A percentile compares a stretch with the other conserved stretches of the same genome.
phyloP scores from a whole-genome alignment of 2,329 filamentous ascomycete genomes.

The Cladosporium sp. region DNA sequence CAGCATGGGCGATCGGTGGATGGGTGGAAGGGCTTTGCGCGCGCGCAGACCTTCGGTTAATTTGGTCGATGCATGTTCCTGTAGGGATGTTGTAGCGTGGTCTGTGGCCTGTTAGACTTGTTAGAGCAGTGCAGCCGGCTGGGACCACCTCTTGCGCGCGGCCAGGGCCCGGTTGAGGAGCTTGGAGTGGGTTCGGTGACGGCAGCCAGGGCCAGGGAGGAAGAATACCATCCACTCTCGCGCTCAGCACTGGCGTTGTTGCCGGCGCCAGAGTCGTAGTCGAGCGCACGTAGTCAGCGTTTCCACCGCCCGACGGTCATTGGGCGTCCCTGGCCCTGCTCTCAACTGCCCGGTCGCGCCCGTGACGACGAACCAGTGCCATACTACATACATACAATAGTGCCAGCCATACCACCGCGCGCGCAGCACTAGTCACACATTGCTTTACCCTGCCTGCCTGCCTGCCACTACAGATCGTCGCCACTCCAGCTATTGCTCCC shows the following conservation, averaged over 20 bases:
- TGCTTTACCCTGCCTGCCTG: background rate
- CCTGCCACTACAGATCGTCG: background rate
- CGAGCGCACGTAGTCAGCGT: slow-evolving; percentile 15
- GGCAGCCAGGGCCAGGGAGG: slow-evolving; percentile 17
- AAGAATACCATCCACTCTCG: slow-evolving; percentile 8
- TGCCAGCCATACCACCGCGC: slow-evolving; percentile 6
- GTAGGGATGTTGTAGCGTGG: background rate
- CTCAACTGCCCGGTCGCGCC: slow-evolving; percentile 17
- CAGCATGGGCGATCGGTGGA: background rate
- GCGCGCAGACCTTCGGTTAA: slow-evolving; percentile 14
- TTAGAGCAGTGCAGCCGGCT: slow-evolving; percentile 1
- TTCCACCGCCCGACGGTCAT: slow-evolving; percentile 9
- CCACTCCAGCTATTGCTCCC: background rate
- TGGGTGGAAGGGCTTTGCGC: background rate
- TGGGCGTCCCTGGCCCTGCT: slow-evolving; percentile 13
- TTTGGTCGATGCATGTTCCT: background rate
- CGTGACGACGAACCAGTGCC: slow-evolving; percentile 17
- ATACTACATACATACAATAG: slow-evolving; percentile 11
- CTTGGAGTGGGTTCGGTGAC: slow-evolving; percentile 18
- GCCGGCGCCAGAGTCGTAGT: slow-evolving; percentile 7
- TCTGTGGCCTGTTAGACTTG: background rate
- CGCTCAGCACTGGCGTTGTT: slow-evolving; percentile 5
- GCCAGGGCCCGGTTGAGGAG: slow-evolving; percentile 13
- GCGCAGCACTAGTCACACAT: background rate
- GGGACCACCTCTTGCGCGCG: background rate